phyloP scores from a whole-genome alignment of 148 eudicot species.

The Diospyros lotus region DNA sequence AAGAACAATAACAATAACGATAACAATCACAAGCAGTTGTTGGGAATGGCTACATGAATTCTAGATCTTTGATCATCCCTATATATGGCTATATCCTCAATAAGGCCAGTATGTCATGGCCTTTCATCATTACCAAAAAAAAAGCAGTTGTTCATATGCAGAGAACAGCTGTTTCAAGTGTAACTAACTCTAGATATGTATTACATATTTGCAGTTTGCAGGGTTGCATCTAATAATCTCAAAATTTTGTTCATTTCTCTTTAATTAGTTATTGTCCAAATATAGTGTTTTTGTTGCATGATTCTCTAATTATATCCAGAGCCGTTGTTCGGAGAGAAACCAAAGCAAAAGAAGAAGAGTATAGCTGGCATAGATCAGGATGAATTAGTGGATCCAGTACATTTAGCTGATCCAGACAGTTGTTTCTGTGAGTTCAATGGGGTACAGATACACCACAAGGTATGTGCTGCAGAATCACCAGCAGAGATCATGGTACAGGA shows the following conservation, averaged over 20 bases:
- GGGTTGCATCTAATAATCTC: background rate
- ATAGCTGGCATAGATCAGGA: constrained; percentile 92
- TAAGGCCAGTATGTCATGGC: no score
- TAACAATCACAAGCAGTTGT: no score
- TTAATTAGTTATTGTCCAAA: background rate
- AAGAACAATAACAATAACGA: no score
- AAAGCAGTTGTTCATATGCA: no score
- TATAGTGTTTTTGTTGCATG: background rate
- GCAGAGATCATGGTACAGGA: constrained; percentile 23
- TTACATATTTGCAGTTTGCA: no score
- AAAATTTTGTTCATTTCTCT: background rate
- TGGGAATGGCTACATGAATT: no score
- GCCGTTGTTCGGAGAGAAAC: constrained; percentile 35
- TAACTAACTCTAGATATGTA: no score
- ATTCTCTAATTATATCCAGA: constrained; percentile 30
- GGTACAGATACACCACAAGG: constrained; percentile 78
- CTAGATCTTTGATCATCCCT: no score
- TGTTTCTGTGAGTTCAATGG: constrained; percentile 83
- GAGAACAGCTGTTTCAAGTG: no score
- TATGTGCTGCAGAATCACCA: constrained; percentile 44
- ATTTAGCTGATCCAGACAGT: constrained; percentile 84
- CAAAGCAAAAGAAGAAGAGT: constrained; percentile 39
- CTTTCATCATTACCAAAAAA: no score
- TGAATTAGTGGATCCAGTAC: constrained; percentile 58
- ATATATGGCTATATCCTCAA: no score